Base-by-base conservation (phyloP, 2,329 filamentous ascomycete genomes). In the Venturiaceae sp. region DNA sequence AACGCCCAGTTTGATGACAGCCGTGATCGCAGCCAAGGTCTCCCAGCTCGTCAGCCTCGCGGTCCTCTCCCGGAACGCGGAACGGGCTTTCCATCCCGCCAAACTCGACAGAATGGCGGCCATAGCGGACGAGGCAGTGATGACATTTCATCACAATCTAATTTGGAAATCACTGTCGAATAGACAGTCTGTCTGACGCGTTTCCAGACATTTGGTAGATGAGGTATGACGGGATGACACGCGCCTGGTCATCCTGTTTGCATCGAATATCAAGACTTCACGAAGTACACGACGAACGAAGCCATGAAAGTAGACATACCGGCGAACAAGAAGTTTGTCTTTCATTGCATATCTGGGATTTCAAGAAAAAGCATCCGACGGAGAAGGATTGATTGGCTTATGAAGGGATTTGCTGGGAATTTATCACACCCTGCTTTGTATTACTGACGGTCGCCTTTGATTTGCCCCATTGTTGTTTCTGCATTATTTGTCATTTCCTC, bases 111-210 rank as follows among this genome's bases (percentile, higher is more conserved):
- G 65, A 85, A 84, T 32, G 54, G 54, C 66, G 83, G 83, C 66
- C 83, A 85, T 68, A 79, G 81, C 65, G 71, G 78, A 59, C 80
- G 82, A 64, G 81, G 80, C 65, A 85, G 82, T 69, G 83, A 86
- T 65, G 83, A 86, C 68, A 72, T 85, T 60, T 81, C 81, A 58
- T 77, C 80, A 63, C 80, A 78, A 65, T 82, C 80, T 62, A 79
- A 79, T 60, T 78, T 83, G 63, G 81, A 84, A 69, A 83, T 85
- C 68, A 82, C 84, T 65, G 82, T 84, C 65, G 83, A 59, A 39
- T 59, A 47, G 36, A 21, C 32, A 32, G 37, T 47, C 30, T 11
- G 44, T 37, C 28, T 26, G 36, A 57, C 5, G n/a, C 23, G 1
- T 26, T 57, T 26, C 34, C 37, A 41, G 37, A 37, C 54, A 21